Conservation (phyloP, 805 yeast species). For the Isabelozyma pseudorhagii region DNA sequence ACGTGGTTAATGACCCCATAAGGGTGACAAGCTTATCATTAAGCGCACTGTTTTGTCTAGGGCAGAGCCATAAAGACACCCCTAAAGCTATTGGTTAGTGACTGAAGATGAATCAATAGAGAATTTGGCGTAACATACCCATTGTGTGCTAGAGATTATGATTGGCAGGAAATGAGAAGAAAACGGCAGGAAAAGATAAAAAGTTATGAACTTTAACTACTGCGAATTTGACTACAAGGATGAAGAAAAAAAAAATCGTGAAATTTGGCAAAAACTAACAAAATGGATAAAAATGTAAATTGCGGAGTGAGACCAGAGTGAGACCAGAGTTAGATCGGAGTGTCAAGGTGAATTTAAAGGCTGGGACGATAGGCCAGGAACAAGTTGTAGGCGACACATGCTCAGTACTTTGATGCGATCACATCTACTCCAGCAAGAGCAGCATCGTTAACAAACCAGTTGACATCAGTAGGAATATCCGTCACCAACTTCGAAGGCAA, state of each 20-base stretch:
- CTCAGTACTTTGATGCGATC: conserved; percentile 31
- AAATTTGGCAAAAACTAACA: not conserved
- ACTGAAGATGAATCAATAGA: not conserved
- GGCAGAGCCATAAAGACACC: conserved; percentile 76
- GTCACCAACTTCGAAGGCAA: conserved; percentile 80
- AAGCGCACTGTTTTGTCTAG: conserved; percentile 51
- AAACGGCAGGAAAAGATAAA: not conserved
- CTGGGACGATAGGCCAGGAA: no score
- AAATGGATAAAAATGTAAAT: no score
- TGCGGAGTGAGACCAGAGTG: no score
- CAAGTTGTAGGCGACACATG: no score
- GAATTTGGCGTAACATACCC: conserved; percentile 10
- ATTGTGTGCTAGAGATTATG: conserved; percentile 1
- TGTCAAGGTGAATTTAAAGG: no score
- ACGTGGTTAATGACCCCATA: conserved; percentile 61
- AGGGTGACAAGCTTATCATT: conserved; percentile 56
- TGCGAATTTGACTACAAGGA: not conserved
- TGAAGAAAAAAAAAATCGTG: not conserved
- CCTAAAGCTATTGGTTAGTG: conserved; percentile 20
- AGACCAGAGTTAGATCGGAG: no score
- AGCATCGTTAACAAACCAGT: conserved; percentile 83
- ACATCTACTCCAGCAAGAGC: conserved; percentile 65
- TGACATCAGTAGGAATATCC: conserved; percentile 47
- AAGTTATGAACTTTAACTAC: not conserved
- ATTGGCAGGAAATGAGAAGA: not conserved